Evolutionary conservation across 1,139 yeast species (phyloP).

Genomic region (Lodderomyces orthopsilosis): DNA sequence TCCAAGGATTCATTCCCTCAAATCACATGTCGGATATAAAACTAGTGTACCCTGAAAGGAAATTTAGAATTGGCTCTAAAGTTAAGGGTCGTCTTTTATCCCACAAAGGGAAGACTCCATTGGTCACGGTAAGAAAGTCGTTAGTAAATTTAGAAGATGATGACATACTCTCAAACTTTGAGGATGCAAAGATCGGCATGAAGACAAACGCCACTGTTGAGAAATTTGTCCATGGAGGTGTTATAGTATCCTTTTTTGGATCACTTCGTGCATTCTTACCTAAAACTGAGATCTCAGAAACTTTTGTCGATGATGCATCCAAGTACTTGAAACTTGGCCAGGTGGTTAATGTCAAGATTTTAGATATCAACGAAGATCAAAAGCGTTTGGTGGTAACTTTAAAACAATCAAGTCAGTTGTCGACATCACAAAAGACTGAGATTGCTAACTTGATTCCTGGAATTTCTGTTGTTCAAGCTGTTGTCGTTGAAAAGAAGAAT

Average conservation of each 20-base stretch:
- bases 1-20: conserved; percentile 74
- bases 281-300: conserved; percentile 83
- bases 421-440: conserved; percentile 47
- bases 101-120: conserved; percentile 37
- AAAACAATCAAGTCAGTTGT: conserved; percentile 56
- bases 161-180: conserved; percentile 50
- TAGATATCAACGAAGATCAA: conserved; percentile 53
- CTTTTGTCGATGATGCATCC: conserved; percentile 72
- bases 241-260: conserved; percentile 80
- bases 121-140: conserved; percentile 78
- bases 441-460: conserved; percentile 58
- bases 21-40: conserved; percentile 81
- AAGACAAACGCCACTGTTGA: conserved; percentile 76
- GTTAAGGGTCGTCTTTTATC: conserved; percentile 68
- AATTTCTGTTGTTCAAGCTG: conserved; percentile 57
- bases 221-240: conserved; percentile 72
- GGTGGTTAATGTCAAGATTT: conserved; percentile 69
- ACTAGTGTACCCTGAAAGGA: conserved; percentile 85
- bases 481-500: conserved; percentile 71
- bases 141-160: conserved; percentile 67
- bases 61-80: conserved; percentile 78
- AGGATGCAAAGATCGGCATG: conserved; percentile 54
- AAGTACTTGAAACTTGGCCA: conserved; percentile 84
- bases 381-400: conserved; percentile 70
- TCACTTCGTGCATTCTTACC: conserved; percentile 78